Conservation (phyloP, 78 protist genomes). For the Chrysochromulina parva region DNA sequence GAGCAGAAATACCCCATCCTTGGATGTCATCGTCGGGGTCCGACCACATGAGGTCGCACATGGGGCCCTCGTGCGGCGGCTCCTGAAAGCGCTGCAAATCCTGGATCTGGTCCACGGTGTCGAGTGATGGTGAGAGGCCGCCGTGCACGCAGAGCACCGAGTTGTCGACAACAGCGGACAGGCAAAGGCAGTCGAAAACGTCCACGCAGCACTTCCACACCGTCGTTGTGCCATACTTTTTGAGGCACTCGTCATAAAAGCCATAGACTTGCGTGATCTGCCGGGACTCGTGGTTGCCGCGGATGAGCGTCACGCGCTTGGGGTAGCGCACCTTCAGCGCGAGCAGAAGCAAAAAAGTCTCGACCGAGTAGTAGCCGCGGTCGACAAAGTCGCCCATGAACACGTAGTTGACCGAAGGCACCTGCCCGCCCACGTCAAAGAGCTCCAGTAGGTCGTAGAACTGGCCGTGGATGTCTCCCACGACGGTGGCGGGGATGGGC, state of each 20-base stretch:
- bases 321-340: slow-evolving; percentile 60
- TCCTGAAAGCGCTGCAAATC: slow-evolving; percentile 43
- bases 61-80: slow-evolving; percentile 77
- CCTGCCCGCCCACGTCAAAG: slow-evolving; percentile 39
- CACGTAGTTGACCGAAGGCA: slow-evolving; percentile 48
- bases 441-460: slow-evolving; percentile 64
- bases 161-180: slow-evolving; percentile 68
- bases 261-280: slow-evolving; percentile 73
- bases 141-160: slow-evolving; percentile 77
- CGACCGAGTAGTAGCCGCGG: slow-evolving; percentile 73
- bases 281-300: slow-evolving; percentile 83
- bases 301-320: slow-evolving; percentile 39
- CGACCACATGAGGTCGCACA: slow-evolving; percentile 81
- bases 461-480: slow-evolving; percentile 84
- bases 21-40: slow-evolving; percentile 66
- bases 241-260: slow-evolving; percentile 74
- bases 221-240: slow-evolving; percentile 61
- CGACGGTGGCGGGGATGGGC: slow-evolving; percentile 93
- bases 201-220: slow-evolving; percentile 66
- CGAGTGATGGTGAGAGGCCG: slow-evolving; percentile 73
- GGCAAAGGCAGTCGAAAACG: slow-evolving; percentile 68
- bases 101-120: slow-evolving; percentile 57
- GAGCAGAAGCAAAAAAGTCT: slow-evolving; percentile 68
- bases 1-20: slow-evolving; percentile 46
- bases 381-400: slow-evolving; percentile 87